Percentiles rank a stretch among this genome's conserved stretches.
Conservation (phyloP, 768 basidiomycete species). For the Coprinellus micaceus region DNA sequence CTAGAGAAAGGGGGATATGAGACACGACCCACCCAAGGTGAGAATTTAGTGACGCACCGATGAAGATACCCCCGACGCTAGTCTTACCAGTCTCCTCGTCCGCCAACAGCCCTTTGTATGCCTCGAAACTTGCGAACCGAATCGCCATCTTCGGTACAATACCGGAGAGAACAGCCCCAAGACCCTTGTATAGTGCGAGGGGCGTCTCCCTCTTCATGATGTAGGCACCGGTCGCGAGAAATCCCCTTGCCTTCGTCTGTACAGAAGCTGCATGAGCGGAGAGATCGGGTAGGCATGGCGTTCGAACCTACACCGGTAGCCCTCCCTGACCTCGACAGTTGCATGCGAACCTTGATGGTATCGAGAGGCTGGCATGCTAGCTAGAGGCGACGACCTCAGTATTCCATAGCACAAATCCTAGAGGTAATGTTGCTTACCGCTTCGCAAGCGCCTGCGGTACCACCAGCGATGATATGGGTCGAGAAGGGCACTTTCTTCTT, state of each 20-base stretch:
- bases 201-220: conserved; percentile 92
- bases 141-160: conserved; percentile 99
- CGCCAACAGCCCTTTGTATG: conserved; percentile 82
- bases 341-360: conserved; percentile 99
- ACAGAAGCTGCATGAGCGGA: not conserved
- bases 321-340: conserved; percentile 79
- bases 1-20: conserved; percentile 34
- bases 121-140: conserved; percentile 96
- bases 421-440: conserved; percentile 52
- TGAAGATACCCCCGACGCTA: conserved; percentile 73
- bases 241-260: conserved; percentile 89
- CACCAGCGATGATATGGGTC: conserved; percentile 91
- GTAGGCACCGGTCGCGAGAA: conserved; percentile 84
- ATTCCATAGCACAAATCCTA: not conserved
- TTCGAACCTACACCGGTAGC: conserved; percentile 71
- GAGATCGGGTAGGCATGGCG: conserved; percentile 4
- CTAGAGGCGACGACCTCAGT: conserved; percentile 30
- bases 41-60: conserved; percentile 53
- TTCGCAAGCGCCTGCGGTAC: conserved; percentile 90
- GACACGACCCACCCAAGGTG: not conserved
- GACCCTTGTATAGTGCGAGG: conserved; percentile 94
- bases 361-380: conserved; percentile 89
- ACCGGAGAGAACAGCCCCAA: conserved; percentile 93
- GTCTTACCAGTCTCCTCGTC: conserved; percentile 78
- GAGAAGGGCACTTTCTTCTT: conserved; percentile 83